Evolutionary conservation across 208 protist genomes (phyloP), one percentile per base, ranked within the genome.

Genomic region (Histomonas meleagridis): DNA sequence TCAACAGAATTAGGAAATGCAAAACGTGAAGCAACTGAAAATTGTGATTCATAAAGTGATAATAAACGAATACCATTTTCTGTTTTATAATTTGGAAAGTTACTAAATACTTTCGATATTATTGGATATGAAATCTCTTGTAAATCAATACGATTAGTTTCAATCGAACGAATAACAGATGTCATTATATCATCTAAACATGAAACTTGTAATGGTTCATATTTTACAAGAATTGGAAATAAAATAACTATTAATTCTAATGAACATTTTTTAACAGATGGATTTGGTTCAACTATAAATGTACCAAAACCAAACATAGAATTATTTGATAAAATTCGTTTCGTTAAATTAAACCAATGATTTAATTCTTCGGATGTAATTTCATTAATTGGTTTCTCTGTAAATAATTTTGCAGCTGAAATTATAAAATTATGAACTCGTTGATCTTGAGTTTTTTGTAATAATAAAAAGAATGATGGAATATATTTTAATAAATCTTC

Each of bases 141-240:
- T 1, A 86, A 26, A 7, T 86, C 76, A 21, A 86, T 57, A n/a
- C 55, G 51, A 18, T 32, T 43, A 9, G 76, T 86, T 86, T 86
- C 76, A 38, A 86, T 46, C 14, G 76, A 40, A 38, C 76, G 40
- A 55, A 55, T 86, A 38, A 46, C 55, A 57, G 76, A 86, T 55
- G 76, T 86, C 76, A 86, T 86, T n/a, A 86, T 32, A 43, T 86
- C 46, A 86, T 86, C 76, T 18, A 86, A 55, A 55, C 76, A 86
- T 46, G 51, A 40, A 51, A 46, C 55, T 2, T 12, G 2, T 16
- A 86, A 16, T 57, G 7, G 7, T 57, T 51, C 9, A 3, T 55
- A 18, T 21, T 51, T 55, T 14, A 46, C 38, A 1, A 86, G 28
- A 0, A 35, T 38, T 38, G 76, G 76, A 0, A 86, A 38, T 14